phyloP scores from a whole-genome alignment of 805 yeast genomes.

The Phaffomyces antillensis region DNA sequence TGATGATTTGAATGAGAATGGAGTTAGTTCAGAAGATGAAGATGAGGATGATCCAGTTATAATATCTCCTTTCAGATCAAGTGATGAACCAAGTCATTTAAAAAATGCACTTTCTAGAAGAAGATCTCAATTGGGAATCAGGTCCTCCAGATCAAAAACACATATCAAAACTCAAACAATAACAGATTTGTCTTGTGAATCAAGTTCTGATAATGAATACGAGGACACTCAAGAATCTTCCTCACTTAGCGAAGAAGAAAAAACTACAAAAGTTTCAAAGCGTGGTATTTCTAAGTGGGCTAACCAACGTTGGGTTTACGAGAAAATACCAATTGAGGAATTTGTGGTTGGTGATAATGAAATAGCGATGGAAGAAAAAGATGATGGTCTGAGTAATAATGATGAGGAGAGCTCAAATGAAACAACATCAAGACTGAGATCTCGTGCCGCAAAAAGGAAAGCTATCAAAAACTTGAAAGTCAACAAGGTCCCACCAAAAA shows the following conservation, averaged over 20 bases:
- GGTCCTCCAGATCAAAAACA: too few species aligned
- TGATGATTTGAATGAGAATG: too few species aligned
- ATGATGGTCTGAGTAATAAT: not conserved
- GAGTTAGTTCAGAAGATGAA: not conserved
- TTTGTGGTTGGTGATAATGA: not conserved
- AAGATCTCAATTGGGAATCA: too few species aligned
- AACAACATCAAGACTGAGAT: not conserved
- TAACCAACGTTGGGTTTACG: constrained; percentile 3
- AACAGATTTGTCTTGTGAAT: too few species aligned
- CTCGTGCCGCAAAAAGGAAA: too few species aligned
- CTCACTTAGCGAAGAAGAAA: too few species aligned
- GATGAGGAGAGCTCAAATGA: too few species aligned
- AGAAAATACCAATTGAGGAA: not conserved
- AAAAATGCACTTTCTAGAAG: not conserved
- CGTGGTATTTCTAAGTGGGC: constrained; percentile 4
- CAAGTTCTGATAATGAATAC: too few species aligned
- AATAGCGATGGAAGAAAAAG: not conserved
- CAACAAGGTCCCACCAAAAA: not conserved
- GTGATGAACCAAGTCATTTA: not conserved
- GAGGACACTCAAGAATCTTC: too few species aligned
- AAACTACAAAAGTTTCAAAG: not conserved
- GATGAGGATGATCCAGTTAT: not conserved
- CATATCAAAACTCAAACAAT: too few species aligned
- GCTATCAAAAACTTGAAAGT: not conserved
- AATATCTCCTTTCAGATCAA: not conserved